Evolutionary conservation across 2,329 filamentous ascomycete species (phyloP).

Genomic region (Arachnopeziza araneosa): DNA sequence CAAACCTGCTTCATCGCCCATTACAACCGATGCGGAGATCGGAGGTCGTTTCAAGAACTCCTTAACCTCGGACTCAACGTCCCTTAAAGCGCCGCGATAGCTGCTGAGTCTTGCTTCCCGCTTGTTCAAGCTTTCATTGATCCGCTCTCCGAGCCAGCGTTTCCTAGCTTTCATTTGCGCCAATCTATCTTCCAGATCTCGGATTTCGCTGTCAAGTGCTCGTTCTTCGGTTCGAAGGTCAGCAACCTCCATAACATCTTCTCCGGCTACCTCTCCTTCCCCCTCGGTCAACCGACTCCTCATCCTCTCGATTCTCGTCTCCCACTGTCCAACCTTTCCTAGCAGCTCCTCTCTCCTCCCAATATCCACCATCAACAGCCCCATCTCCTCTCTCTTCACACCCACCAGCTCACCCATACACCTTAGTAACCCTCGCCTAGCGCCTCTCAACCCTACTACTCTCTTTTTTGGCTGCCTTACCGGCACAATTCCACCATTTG

Average conservation of each 20-base stretch:
- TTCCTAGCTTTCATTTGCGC: slow-evolving; percentile 54
- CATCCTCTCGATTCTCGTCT: slow-evolving; percentile 33
- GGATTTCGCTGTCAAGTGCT: slow-evolving; percentile 56
- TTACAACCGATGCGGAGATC: slow-evolving; percentile 11
- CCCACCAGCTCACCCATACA: slow-evolving; percentile 59
- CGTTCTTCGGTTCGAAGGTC: slow-evolving; percentile 51
- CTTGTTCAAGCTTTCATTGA: slow-evolving; percentile 58
- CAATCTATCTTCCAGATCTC: slow-evolving; percentile 58
- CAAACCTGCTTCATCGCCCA: slow-evolving; percentile 39
- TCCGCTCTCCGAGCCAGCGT: slow-evolving; percentile 51
- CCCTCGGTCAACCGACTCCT: slow-evolving; percentile 45
- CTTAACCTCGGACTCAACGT: slow-evolving; percentile 58
- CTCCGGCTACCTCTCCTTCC: slow-evolving; percentile 38
- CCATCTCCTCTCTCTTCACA: slow-evolving; percentile 64
- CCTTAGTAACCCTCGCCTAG: slow-evolving; percentile 58
- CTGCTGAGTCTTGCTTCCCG: slow-evolving; percentile 68
- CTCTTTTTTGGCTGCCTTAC: slow-evolving; percentile 50
- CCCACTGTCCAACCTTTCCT: slow-evolving; percentile 49
- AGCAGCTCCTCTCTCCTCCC: slow-evolving; percentile 52
- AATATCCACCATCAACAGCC: slow-evolving; percentile 51
- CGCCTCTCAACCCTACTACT: slow-evolving; percentile 52
- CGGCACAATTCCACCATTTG: slow-evolving; percentile 44
- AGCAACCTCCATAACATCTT: slow-evolving; percentile 54
- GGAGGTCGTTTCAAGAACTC: slow-evolving; percentile 55
- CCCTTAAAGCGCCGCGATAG: slow-evolving; percentile 60